phyloP scores from a whole-genome alignment of 805 yeast species.

The Starmerella geochares region DNA sequence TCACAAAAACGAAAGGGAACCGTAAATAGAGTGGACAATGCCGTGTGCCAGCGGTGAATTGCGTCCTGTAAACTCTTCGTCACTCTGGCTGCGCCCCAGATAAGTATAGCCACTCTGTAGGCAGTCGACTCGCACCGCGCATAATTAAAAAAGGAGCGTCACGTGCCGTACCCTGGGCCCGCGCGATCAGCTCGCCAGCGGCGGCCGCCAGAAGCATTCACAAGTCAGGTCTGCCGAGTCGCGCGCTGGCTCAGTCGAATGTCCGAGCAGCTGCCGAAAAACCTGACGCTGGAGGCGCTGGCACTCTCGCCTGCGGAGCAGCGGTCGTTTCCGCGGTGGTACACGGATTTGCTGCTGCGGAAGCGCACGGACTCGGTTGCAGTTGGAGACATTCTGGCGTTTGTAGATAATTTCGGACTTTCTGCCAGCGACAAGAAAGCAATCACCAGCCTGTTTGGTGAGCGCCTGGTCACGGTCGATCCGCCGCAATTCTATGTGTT shows the following conservation, averaged over 20 bases:
- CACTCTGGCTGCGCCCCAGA: too few relatives aligned
- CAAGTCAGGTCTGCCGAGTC: background rate
- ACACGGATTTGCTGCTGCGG: constrained; percentile 67
- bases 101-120: too few relatives aligned
- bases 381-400: constrained; percentile 66
- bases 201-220: background rate
- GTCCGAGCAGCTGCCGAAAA: constrained; percentile 20
- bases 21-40: too few relatives aligned
- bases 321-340: constrained; percentile 86
- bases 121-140: too few relatives aligned
- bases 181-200: background rate
- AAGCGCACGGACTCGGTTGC: constrained; percentile 54
- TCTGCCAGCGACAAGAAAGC: constrained; percentile 39
- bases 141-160: too few relatives aligned
- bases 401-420: constrained; percentile 67
- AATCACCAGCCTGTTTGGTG: constrained; percentile 29
- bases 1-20: too few relatives aligned
- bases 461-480: constrained; percentile 46
- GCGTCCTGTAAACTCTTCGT: too few relatives aligned
- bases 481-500: constrained; percentile 88
- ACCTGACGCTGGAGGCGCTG: constrained; percentile 28
- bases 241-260: background rate
- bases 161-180: background rate
- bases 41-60: too few relatives aligned
- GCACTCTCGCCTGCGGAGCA: constrained; percentile 70